These are phyloP conservation scores for Brassica incana DNA, from an alignment of 345 rosid species.

Conservation along the genomic window DNA sequence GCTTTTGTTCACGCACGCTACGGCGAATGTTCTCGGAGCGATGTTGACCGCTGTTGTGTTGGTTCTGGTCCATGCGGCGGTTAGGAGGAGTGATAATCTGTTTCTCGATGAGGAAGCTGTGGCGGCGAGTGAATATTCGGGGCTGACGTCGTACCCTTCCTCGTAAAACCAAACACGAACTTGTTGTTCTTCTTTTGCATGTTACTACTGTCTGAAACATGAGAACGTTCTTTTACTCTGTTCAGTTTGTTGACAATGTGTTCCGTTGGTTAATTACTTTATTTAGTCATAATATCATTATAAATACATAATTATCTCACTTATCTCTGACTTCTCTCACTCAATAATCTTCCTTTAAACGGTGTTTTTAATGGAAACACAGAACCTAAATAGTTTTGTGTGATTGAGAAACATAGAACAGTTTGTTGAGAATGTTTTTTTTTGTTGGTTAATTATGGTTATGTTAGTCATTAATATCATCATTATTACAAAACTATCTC, in stretches of 20 bases:
- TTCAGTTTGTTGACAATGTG: not conserved
- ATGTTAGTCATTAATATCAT: not conserved
- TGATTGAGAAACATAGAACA: not conserved
- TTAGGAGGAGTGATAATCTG: constrained; percentile 70
- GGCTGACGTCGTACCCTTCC: constrained; percentile 41
- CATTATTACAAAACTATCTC: not conserved
- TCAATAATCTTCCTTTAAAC: not conserved
- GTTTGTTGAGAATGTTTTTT: not conserved
- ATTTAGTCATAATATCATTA: not conserved
- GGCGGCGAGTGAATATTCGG: constrained; percentile 35
- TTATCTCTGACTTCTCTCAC: not conserved
- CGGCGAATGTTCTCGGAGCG: constrained; percentile 57
- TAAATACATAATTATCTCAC: not conserved
- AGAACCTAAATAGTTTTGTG: not conserved
- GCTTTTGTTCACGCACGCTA: constrained; percentile 68
- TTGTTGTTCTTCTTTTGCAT: not conserved
- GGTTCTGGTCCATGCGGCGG: constrained; percentile 56
- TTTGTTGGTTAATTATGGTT: not conserved
- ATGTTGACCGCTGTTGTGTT: constrained; percentile 50
- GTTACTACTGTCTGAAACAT: not conserved
- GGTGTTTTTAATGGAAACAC: not conserved
- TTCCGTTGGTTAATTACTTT: not conserved
- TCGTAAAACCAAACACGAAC: not conserved
- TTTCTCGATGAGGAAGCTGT: constrained; percentile 59
- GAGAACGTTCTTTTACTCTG: not conserved